Conservation (phyloP, 345 rosid genomes). For the Eucalyptus marginata region DNA sequence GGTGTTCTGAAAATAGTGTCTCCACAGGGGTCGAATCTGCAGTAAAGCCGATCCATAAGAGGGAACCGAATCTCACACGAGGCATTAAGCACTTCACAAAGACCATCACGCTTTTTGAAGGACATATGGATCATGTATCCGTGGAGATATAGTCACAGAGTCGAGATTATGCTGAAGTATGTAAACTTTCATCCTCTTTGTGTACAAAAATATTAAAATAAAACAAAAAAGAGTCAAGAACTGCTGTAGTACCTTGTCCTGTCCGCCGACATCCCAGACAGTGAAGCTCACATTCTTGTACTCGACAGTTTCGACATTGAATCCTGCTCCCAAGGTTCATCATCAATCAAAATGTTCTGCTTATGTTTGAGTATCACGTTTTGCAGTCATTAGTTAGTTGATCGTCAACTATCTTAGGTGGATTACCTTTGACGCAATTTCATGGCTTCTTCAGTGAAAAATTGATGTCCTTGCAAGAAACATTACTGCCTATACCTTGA, state of each 20-base stretch:
- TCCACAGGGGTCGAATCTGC: slow-evolving; percentile 58
- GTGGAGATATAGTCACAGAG: neutral
- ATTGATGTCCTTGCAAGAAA: neutral
- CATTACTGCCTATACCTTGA: neutral
- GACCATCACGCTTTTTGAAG: neutral
- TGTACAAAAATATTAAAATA: neutral
- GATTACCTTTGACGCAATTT: neutral
- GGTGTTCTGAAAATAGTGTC: slow-evolving; percentile 60
- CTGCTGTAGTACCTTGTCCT: slow-evolving; percentile 34
- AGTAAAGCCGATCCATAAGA: neutral
- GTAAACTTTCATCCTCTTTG: too few species aligned
- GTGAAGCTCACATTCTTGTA: slow-evolving; percentile 71
- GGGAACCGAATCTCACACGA: neutral
- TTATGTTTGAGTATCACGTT: neutral
- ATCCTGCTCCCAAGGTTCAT: slow-evolving; percentile 12
- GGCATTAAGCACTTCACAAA: neutral
- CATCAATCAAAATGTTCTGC: neutral
- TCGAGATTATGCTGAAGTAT: neutral
- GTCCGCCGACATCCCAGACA: slow-evolving; percentile 64
- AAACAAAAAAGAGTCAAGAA: neutral
- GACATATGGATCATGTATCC: neutral
- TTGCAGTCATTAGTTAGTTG: neutral
- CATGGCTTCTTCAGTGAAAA: neutral
- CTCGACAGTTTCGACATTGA: slow-evolving; percentile 57
- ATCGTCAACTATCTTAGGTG: neutral